These are phyloP conservation scores for Penicillium paneum DNA, from an alignment of 2,329 filamentous ascomycete genomes.

Conservation along the genomic window DNA sequence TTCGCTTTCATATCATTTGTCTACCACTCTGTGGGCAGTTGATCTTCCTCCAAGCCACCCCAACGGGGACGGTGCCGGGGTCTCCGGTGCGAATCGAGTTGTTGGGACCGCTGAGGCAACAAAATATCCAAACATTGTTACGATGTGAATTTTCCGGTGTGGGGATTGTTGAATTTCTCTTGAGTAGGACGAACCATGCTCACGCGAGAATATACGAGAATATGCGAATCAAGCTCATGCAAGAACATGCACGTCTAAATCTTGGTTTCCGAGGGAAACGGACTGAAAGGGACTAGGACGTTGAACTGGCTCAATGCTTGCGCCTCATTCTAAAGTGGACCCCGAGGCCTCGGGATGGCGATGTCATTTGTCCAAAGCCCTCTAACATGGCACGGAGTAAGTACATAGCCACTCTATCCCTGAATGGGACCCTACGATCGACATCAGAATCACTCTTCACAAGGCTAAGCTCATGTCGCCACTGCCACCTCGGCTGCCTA, in stretches of 20 bases:
- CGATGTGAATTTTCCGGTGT: background rate
- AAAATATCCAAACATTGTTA: constrained; percentile 7
- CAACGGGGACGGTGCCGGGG: constrained; percentile 1
- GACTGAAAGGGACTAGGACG: background rate
- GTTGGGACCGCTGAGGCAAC: constrained; percentile 8
- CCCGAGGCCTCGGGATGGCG: constrained; percentile 11
- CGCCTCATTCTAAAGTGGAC: constrained; percentile 6
- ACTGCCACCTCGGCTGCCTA: constrained; percentile 7
- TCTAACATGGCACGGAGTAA: background rate
- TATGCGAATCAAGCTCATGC: constrained; percentile 1
- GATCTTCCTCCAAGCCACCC: background rate
- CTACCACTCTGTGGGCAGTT: background rate
- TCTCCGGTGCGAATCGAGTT: constrained; percentile 1
- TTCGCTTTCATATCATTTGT: background rate
- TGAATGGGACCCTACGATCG: constrained; percentile 9
- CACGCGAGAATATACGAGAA: background rate
- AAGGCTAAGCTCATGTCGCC: constrained; percentile 17
- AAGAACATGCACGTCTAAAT: constrained; percentile 1
- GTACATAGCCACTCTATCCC: background rate
- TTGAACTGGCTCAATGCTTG: background rate
- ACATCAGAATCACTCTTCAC: background rate
- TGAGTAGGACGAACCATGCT: background rate
- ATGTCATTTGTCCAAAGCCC: constrained; percentile 8
- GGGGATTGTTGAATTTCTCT: constrained; percentile 4
- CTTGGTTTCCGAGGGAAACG: background rate